Base-by-base conservation (phyloP, 176 grass and related monocot species). In the Tuctoria greenei region DNA sequence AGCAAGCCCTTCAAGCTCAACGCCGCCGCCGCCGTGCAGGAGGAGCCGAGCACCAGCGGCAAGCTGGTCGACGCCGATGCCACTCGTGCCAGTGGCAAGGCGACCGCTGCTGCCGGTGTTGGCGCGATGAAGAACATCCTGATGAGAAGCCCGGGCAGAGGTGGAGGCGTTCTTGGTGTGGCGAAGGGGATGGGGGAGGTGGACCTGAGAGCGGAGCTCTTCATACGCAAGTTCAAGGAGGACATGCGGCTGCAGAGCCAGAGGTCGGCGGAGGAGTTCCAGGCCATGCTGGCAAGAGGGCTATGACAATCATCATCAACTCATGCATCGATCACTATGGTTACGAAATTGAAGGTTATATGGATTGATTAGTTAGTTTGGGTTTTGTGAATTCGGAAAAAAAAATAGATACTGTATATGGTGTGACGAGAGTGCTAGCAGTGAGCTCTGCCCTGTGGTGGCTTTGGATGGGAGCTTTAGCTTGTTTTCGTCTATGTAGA, bases 191-290 rank as follows among this genome's bases (percentile, higher is more conserved):
- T 83, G 72, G 78, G 82, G 8, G 93, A 87, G 56, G 93, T 96
- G 73, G 92, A 94, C 64, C 47, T 91, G 34, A 77, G 82, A 8
- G 92, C 88, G 3, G 92, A 94, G 82, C 75, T 94, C 61, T 94
- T 94, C 65, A 94, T 92, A 20, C 76, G 83, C 61, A 89, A 78
- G 84, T 96, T 96, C 78, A 92, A 70, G 82, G 89, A 96, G 80
- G 89, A 96, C 77, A 96, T 89, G 93, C 84, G 81, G 69, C 84
- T 80, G n/a, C 86, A 96, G 84, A 97, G 73, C 43, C 90, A 93
- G 73, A 59, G 63, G 28, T 97, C 93, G 8, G 84, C 86, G 0
- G 67, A 86, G 60, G 93, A 97, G 64, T 79, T 90, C 43, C 87
- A 81, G 27, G 81, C 90, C 80, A 91, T 84, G 89, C 71, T 87